These are phyloP conservation scores for Grosmannia penicillata DNA, from an alignment of 2,329 filamentous ascomycete species.

Conservation along the genomic window DNA sequence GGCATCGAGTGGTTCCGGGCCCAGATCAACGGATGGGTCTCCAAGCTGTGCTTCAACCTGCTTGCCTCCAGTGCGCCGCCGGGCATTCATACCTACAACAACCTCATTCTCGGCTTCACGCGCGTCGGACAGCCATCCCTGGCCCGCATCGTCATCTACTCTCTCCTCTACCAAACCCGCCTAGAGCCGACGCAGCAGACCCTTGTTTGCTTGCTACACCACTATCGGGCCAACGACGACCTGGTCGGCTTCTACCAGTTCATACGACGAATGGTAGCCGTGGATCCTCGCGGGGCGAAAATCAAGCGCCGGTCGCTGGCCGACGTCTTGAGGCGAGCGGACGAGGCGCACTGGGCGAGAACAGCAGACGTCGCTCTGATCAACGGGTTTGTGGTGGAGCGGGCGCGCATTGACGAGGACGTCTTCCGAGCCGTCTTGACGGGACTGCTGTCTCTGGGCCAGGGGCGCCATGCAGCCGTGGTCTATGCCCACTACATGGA, in stretches of 20 bases:
- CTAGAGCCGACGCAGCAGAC: conserved; percentile 34
- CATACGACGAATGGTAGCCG: conserved; percentile 29
- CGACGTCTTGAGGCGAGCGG: conserved; percentile 9
- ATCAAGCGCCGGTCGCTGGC: conserved; percentile 13
- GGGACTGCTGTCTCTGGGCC: conserved; percentile 32
- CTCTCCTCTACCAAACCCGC: conserved; percentile 28
- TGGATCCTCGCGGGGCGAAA: conserved; percentile 24
- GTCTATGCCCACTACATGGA: conserved; percentile 19
- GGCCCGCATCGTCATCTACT: conserved; percentile 36
- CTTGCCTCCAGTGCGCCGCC: conserved; percentile 46
- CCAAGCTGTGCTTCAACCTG: conserved; percentile 50
- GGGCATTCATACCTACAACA: conserved; percentile 55
- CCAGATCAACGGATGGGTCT: conserved; percentile 9
- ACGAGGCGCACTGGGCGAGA: conserved; percentile 14
- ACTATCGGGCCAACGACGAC: conserved; percentile 29
- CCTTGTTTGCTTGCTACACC: conserved; percentile 32
- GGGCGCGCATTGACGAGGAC: conserved; percentile 21
- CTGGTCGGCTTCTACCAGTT: conserved; percentile 27
- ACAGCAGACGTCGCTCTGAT: conserved; percentile 10
- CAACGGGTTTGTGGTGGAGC: conserved; percentile 24
- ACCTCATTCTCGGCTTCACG: conserved; percentile 52
- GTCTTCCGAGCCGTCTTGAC: conserved; percentile 31
- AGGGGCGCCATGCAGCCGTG: conserved; percentile 26
- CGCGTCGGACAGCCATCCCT: conserved; percentile 32
- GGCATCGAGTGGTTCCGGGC: conserved; percentile 2